These are phyloP conservation scores for Chlamydomonas incerta DNA, from an alignment of 139 green algal genomes.

Conservation along the genomic window DNA sequence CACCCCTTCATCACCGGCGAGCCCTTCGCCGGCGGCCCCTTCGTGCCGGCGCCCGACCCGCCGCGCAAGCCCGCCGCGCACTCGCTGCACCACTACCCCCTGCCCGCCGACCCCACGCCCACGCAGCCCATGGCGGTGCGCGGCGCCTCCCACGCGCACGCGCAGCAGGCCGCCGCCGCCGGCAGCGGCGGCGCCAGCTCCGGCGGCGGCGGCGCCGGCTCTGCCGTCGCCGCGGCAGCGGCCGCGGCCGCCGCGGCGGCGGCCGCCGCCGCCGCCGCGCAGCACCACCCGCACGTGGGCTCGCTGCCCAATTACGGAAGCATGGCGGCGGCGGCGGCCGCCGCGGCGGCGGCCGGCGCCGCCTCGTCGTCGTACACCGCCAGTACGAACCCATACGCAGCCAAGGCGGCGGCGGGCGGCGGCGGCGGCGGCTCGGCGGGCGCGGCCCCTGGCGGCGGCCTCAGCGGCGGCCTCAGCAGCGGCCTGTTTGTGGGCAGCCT, in stretches of 20 bases:
- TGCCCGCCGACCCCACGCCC: constrained; percentile 5
- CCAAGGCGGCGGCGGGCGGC: too few species aligned
- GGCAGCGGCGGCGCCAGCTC: neutral
- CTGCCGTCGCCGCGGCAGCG: neutral
- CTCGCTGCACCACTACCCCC: neutral
- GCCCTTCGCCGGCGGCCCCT: constrained; percentile 80
- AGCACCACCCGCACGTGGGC: neutral
- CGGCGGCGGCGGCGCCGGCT: neutral
- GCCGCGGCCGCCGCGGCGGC: constrained; percentile 9
- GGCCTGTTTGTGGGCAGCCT: too few species aligned
- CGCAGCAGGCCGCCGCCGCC: neutral
- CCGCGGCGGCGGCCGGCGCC: neutral
- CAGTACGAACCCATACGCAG: too few species aligned
- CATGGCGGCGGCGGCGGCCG: neutral
- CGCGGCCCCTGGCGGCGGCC: too few species aligned
- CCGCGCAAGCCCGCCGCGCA: constrained; percentile 6
- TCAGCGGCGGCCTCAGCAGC: too few species aligned
- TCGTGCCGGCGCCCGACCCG: constrained; percentile 70
- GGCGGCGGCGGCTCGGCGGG: too few species aligned
- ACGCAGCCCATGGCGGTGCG: neutral
- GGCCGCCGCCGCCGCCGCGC: neutral
- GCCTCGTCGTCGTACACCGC: neutral
- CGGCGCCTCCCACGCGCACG: neutral
- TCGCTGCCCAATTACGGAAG: neutral
- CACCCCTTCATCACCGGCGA: constrained; percentile 93